Evolutionary conservation across 1,139 yeast genomes (phyloP), one percentile per base, ranked within the genome.

Genomic region (Taiozyma sp.): DNA sequence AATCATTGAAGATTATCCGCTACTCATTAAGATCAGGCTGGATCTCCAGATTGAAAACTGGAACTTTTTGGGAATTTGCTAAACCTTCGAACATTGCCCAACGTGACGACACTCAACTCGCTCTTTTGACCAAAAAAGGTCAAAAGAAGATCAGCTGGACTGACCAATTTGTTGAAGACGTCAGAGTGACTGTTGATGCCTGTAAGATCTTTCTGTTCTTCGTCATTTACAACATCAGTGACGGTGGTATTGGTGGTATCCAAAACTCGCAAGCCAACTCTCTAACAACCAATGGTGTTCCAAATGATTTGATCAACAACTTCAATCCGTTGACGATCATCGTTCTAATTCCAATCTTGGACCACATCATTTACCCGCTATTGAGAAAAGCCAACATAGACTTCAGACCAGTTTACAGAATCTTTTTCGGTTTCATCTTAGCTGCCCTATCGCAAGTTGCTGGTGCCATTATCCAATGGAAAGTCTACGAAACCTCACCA

Each of bases 381-480:
- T 69, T 83, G 51, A 76, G 88, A 70, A 76, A 67, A 61, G 66
- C 65, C 51, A 71, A 69, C 62, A 81, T 87, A 43, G 79, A 82
- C 14, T 80, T 84, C 65, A 81, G 75, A 58, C 83, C 96, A 43
- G 81, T 88, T 60, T 77, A 90, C 54, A 82, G 88, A 68, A 90
- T 91, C 60, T 75, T 79, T 64, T 73, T 75, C 57, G 97, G 97
- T 13, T 90, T 90, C 73, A 69, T 84, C 68, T 74, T 87, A 53
- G 91, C 85, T 50, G 69, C 91, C 8, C 63, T 77, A 44, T 79
- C 96, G 41, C 86, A 87, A 84, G 79, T 83, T 34, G 83, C 86
- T 65, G 95, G 96, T 51, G 93, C 96, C 16, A 83, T 87, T 44
- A 76, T 88, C 57, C 97, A 91, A 71, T 81, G 83, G 65, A 74